These are phyloP conservation scores for Vigna angularis DNA, from an alignment of 306 rosid species.

Conservation along the genomic window DNA sequence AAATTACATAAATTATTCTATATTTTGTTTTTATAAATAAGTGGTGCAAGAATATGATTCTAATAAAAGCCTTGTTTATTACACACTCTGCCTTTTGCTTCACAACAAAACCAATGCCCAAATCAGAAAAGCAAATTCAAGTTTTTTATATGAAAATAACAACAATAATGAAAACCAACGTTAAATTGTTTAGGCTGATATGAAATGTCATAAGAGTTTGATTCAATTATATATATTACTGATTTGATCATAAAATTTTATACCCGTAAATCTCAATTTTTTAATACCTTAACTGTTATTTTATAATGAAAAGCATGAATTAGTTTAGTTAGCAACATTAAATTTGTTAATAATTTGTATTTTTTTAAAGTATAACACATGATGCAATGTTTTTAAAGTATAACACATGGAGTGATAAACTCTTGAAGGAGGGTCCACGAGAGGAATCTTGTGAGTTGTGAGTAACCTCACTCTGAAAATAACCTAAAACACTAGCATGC, in stretches of 20 bases:
- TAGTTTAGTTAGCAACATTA: too few species aligned
- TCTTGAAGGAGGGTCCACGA: constrained; percentile 62
- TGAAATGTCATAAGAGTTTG: too few species aligned
- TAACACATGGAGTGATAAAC: constrained; percentile 71
- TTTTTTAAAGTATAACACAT: too few species aligned
- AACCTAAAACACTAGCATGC: constrained; percentile 53
- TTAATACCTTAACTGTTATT: too few species aligned
- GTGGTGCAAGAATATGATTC: constrained; percentile 42
- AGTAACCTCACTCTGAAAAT: constrained; percentile 47
- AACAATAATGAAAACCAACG: neutral
- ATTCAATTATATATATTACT: too few species aligned
- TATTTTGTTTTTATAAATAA: too few species aligned
- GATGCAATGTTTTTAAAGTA: too few species aligned
- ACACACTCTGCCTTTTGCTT: constrained; percentile 8
- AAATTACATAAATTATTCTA: too few species aligned
- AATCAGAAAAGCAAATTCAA: neutral
- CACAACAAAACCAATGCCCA: constrained; percentile 8
- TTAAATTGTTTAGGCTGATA: neutral
- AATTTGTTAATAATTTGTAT: too few species aligned
- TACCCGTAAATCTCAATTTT: too few species aligned
- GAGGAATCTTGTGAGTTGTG: constrained; percentile 61
- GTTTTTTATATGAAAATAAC: neutral
- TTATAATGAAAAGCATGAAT: too few species aligned
- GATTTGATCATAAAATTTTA: too few species aligned
- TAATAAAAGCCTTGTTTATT: neutral